Base-by-base conservation (phyloP, 192 early-diverging fungal genomes). In the Coemansia sp. region DNA sequence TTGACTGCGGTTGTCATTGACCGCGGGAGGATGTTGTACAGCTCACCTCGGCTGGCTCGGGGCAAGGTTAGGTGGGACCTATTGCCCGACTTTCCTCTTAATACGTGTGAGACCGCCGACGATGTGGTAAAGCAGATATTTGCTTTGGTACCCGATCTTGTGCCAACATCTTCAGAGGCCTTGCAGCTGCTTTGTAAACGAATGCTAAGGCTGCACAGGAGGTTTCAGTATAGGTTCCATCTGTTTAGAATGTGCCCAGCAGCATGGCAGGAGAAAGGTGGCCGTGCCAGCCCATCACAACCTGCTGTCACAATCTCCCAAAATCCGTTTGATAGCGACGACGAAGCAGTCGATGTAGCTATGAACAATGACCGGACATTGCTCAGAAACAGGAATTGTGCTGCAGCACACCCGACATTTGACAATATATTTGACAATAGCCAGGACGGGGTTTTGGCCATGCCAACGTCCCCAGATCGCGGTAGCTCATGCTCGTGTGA, bases 191-290 rank as follows among this genome's bases (percentile, higher is more conserved):
- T 86, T 50, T 76, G 76, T 9, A 45, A 45, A 10, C 61, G 76
- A 16, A 84, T 87, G 86, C 72, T 85, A 32, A 61, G 67, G 40
- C 64, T 78, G 40, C 77, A 85, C 58, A 40, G 55, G 17, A 67
- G 64, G 40, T 86, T 84, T 44, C 77, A 81, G 45, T 83, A 71
- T 57, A 67, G 74, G 14, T 60, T 72, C 32, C 77, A 84, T 41
- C 57, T 87, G 49, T 84, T 79, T 20, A 63, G 68, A 46, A 53
- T 69, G 43, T 87, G 86, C 32, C 83, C 85, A 5, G 85, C 84
- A 5, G 68, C 79, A 43, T 82, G 79, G 83, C 82, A 84, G 65
- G 42, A 5, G 13, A 59, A 64, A 39, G 81, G 71, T 66, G 72
- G 60, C 48, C 17, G 44, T 5, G 38, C 54, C 61, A n/a, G 32